Evolutionary conservation across 2,329 filamentous ascomycete species (phyloP).

Genomic region (Calonectria fujianensis): DNA sequence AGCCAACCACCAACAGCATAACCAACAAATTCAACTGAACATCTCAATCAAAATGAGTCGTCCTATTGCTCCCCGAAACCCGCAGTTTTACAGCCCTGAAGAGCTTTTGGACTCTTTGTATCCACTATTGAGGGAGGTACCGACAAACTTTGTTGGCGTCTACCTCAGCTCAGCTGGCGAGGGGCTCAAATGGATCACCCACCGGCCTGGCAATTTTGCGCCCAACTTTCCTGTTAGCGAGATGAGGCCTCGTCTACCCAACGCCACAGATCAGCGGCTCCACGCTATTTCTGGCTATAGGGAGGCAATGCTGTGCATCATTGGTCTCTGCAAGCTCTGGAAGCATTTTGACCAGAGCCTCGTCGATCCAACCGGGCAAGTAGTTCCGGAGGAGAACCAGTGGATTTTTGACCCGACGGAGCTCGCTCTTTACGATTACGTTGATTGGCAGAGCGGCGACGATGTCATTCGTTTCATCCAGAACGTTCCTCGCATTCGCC

Average conservation of each 20-base stretch:
- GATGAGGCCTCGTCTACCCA: background rate
- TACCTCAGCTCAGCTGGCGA: too few relatives aligned
- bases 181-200: too few relatives aligned
- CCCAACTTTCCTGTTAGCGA: background rate
- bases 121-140: too few relatives aligned
- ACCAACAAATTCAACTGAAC: background rate
- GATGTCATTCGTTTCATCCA: background rate
- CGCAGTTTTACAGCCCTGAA: too few relatives aligned
- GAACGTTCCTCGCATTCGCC: background rate
- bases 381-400: background rate
- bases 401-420: background rate
- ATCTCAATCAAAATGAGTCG: background rate
- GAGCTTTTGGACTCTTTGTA: too few relatives aligned
- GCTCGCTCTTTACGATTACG: background rate
- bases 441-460: background rate
- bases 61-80: too few relatives aligned
- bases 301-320: background rate
- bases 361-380: background rate
- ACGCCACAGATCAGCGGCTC: background rate
- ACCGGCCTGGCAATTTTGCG: background rate
- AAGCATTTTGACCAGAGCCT: background rate
- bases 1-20: background rate
- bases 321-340: background rate
- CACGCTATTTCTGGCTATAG: background rate
- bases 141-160: too few relatives aligned